A percentile compares a stretch with the other conserved stretches of the same genome.
These are phyloP conservation scores for Fusarium euwallaceae DNA, from an alignment of 2,329 filamentous ascomycete genomes.

Conservation along the genomic window DNA sequence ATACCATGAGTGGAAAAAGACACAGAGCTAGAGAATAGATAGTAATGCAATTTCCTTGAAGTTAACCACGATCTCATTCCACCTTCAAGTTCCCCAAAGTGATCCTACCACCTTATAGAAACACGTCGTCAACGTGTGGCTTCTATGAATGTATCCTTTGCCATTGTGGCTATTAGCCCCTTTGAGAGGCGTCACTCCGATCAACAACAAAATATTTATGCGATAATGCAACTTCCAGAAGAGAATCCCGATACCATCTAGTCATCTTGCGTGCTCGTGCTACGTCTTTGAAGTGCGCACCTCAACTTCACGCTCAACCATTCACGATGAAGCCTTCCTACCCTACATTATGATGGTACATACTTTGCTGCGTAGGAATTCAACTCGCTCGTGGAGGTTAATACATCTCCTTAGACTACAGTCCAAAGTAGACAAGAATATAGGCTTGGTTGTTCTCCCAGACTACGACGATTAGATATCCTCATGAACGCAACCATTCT, in stretches of 20 bases:
- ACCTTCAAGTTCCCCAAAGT: not conserved
- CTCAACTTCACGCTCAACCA: not conserved
- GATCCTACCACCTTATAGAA: accelerated
- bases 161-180: not conserved
- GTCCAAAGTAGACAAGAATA: not conserved
- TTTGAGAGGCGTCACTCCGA: not conserved
- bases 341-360: not conserved
- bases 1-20: constrained; percentile 35
- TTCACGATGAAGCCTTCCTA: not conserved
- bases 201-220: not conserved
- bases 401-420: not conserved
- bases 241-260: not conserved
- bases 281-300: not conserved
- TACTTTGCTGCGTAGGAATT: not conserved
- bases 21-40: constrained; percentile 10
- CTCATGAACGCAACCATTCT: not conserved
- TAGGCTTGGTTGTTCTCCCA: not conserved
- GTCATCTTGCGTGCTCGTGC: not conserved
- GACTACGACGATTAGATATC: not conserved
- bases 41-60: not conserved
- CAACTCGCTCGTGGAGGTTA: not conserved
- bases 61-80: not conserved
- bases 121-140: not conserved
- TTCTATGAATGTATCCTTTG: not conserved
- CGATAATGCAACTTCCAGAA: not conserved